Evolutionary conservation across 139 green algal genomes (phyloP).

Genomic region (Astrephomene gubernaculifera): DNA sequence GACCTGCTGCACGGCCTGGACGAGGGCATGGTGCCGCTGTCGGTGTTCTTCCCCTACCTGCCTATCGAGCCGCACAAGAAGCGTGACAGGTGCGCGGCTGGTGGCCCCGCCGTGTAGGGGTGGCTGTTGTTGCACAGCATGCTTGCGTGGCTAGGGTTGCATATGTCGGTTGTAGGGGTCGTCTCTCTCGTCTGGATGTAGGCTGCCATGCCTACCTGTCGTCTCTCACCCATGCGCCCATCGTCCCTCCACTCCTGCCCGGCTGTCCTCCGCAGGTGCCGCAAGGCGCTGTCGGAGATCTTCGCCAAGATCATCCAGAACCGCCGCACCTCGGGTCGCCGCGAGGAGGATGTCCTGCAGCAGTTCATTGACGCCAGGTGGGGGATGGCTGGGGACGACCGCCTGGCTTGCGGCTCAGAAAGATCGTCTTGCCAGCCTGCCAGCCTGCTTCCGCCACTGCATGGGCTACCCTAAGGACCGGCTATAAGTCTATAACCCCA

Average conservation of each 20-base stretch:
- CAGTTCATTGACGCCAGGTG: conserved; percentile 91
- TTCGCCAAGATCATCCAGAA: conserved; percentile 89
- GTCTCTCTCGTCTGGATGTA: no score
- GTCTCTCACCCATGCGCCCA: background rate
- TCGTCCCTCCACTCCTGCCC: background rate
- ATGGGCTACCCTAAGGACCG: no score
- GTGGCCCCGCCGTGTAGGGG: no score
- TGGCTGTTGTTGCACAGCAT: no score
- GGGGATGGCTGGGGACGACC: background rate
- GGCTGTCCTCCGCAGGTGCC: conserved; percentile 48
- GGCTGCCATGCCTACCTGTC: no score
- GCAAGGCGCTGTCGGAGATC: conserved; percentile 80
- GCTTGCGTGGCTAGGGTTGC: no score
- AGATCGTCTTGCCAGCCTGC: no score
- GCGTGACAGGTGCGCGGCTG: conserved; percentile 85
- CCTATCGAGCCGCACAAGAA: conserved; percentile 90
- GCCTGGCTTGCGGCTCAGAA: no score
- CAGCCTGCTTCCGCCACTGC: no score
- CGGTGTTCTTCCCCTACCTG: conserved; percentile 95
- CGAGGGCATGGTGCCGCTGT: conserved; percentile 96
- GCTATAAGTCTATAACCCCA: no score
- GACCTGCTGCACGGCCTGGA: conserved; percentile 96
- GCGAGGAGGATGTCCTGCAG: conserved; percentile 96
- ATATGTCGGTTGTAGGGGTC: no score
- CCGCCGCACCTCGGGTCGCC: conserved; percentile 67